A percentile compares a stretch with the other conserved stretches of the same genome.
Evolutionary conservation across 768 basidiomycete genomes (phyloP).

Genomic region (Daedaleopsis sinensis): DNA sequence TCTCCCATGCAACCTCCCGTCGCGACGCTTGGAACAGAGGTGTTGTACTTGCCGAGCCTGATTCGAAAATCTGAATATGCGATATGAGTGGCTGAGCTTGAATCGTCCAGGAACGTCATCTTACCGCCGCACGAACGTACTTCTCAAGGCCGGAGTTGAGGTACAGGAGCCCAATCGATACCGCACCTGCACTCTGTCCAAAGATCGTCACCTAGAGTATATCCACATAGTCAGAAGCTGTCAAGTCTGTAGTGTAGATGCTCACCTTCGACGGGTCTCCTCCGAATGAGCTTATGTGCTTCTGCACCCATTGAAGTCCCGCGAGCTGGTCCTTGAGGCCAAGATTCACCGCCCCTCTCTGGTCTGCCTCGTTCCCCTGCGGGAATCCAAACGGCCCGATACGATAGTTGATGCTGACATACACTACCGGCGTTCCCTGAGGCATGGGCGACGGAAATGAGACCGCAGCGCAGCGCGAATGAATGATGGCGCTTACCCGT

Average conservation of each 20-base stretch:
- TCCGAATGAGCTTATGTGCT: constrained; percentile 66
- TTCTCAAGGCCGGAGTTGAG: constrained; percentile 31
- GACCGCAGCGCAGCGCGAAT: too few relatives aligned
- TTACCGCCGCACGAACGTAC: constrained; percentile 26
- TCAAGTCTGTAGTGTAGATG: background rate
- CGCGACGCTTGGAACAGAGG: background rate
- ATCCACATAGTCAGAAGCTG: background rate
- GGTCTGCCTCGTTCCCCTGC: constrained; percentile 43
- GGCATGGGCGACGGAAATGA: too few relatives aligned
- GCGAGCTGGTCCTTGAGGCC: constrained; percentile 83
- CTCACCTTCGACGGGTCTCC: constrained; percentile 37
- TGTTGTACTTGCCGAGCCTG: background rate
- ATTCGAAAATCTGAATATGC: background rate
- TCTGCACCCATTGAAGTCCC: constrained; percentile 66
- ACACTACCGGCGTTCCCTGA: constrained; percentile 38
- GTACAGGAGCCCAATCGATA: constrained; percentile 34
- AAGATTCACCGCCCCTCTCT: constrained; percentile 45
- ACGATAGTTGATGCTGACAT: constrained; percentile 54
- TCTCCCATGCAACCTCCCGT: background rate
- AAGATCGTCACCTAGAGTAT: constrained; percentile 36
- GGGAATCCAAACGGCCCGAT: constrained; percentile 53
- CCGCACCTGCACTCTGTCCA: constrained; percentile 45
- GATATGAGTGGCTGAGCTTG: background rate
- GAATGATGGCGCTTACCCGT: background rate
- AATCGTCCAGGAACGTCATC: background rate